Evolutionary conservation across 169 alveolate species (phyloP), one percentile per base, ranked within the genome.

Genomic region (Cryptosporidium meleagridis): DNA sequence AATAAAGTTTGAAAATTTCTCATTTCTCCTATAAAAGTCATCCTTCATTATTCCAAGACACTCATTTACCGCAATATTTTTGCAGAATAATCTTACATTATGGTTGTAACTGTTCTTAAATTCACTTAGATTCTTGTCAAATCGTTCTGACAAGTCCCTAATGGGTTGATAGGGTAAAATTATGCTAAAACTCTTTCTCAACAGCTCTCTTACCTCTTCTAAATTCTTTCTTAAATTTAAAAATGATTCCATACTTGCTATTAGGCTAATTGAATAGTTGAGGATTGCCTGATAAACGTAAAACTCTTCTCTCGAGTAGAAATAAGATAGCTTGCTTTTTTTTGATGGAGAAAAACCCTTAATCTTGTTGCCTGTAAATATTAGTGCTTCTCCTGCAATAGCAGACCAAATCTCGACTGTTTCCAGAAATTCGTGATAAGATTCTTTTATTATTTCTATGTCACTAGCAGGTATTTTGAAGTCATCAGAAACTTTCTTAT

Each of bases 1-100:
- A 41, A 80, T 62, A 62, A 62, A 80, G 37, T 65, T 29, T 29
- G 3, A 5, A 37, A 0, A 80, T 80, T 62, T 62, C 62, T 62
- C 73, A 21, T 80, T 80, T 44, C 89, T 80, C n/a, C 75, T 80
- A 21, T 80, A 59, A 59, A 80, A 80, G 41, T 80, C 89, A 21
- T 80, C 45, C 59, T 44, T 80, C 75, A 80, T 80, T 6, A 9
- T 80, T 26, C 51, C 75, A 39, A 80, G 39, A 29, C 89, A 80
- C 16, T 80, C 89, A 9, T 6, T 29, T 2, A 80, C 9, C 12
- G 67, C 1, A 12, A 62, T 14, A 21, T 39, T 23, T 26, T 48
- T 41, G 29, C 89, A 80, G 59, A 62, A 80, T 2, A 31, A 7
- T 21, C 62, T 39, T 26, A 80, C n/a, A 59, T 41, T 1, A 18